Conservation (phyloP, 768 basidiomycete species). For the Suillus cothurnatus region DNA sequence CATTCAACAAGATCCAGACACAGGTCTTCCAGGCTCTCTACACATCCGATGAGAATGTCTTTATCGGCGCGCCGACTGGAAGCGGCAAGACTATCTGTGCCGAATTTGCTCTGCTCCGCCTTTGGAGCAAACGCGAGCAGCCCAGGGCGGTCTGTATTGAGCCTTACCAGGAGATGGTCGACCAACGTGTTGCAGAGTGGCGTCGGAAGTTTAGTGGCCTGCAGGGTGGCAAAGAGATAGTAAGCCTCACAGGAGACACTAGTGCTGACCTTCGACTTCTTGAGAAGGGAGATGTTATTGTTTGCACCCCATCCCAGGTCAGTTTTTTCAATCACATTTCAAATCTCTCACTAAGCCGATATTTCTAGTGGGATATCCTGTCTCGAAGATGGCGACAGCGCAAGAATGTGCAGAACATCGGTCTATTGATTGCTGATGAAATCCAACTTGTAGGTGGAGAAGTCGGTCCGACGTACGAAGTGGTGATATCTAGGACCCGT, state of each 20-base stretch:
- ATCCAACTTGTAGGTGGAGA: slow-evolving; percentile 94
- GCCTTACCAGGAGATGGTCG: slow-evolving; percentile 98
- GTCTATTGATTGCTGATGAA: slow-evolving; percentile 93
- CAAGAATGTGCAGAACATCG: slow-evolving; percentile 94
- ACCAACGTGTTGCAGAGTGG: slow-evolving; percentile 90
- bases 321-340: slow-evolving; percentile 26
- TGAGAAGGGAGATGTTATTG: slow-evolving; percentile 89
- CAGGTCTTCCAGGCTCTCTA: slow-evolving; percentile 99
- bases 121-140: slow-evolving; percentile 89
- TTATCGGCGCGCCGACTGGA: slow-evolving; percentile 95
- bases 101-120: slow-evolving; percentile 91
- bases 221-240: slow-evolving; percentile 92
- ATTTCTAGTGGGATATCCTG: slow-evolving; percentile 85
- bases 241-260: slow-evolving; percentile 92
- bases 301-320: slow-evolving; percentile 92
- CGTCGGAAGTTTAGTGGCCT: slow-evolving; percentile 75
- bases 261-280: slow-evolving; percentile 88
- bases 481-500: slow-evolving; percentile 93
- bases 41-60: slow-evolving; percentile 94
- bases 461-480: slow-evolving; percentile 95
- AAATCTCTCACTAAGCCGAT: slow-evolving; percentile 7
- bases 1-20: slow-evolving; percentile 98
- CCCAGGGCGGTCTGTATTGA: slow-evolving; percentile 92
- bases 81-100: slow-evolving; percentile 98
- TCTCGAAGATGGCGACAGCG: slow-evolving; percentile 95